A percentile compares a stretch with the other conserved stretches of the same genome.
These are phyloP conservation scores for Lasiodiplodia sp. DNA, from an alignment of 2,329 filamentous ascomycete genomes.

Conservation along the genomic window DNA sequence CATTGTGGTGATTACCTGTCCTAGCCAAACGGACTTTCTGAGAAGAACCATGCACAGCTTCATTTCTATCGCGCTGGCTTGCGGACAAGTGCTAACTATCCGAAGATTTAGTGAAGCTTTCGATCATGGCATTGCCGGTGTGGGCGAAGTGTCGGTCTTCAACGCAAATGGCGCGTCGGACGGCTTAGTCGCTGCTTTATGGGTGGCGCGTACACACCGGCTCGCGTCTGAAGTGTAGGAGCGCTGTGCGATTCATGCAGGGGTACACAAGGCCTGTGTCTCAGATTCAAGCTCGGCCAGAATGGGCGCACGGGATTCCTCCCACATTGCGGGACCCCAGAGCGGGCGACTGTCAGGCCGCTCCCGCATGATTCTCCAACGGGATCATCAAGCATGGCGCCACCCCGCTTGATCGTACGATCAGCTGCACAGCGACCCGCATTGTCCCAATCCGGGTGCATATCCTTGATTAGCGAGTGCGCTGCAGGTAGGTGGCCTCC, in stretches of 20 bases:
- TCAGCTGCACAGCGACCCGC: slow-evolving; percentile 23
- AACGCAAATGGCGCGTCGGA: slow-evolving; percentile 12
- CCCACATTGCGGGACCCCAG: slow-evolving; percentile 26
- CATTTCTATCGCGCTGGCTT: neutral
- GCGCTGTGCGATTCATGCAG: slow-evolving; percentile 20
- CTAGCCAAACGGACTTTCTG: slow-evolving; percentile 37
- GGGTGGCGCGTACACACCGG: slow-evolving; percentile 8
- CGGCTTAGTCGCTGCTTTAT: slow-evolving; percentile 1
- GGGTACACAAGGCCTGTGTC: slow-evolving; percentile 1
- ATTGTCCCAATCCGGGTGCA: slow-evolving; percentile 6
- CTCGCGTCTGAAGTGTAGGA: neutral
- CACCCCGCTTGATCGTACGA: slow-evolving; percentile 30
- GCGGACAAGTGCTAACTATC: slow-evolving; percentile 5
- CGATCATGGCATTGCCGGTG: neutral
- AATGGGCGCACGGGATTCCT: slow-evolving; percentile 13
- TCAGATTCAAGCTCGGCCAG: slow-evolving; percentile 11
- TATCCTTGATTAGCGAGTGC: slow-evolving; percentile 7
- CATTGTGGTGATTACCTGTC: slow-evolving; percentile 35
- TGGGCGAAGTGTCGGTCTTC: neutral
- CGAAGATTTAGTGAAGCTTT: neutral
- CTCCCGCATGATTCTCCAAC: slow-evolving; percentile 24
- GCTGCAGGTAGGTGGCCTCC: slow-evolving; percentile 21
- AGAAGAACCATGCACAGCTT: slow-evolving; percentile 14
- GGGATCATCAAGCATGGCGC: slow-evolving; percentile 25
- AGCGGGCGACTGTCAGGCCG: slow-evolving; percentile 26